Evolutionary conservation across 148 eudicot genomes (phyloP), one percentile per base, ranked within the genome.

Genomic region (Oxyria digyna): DNA sequence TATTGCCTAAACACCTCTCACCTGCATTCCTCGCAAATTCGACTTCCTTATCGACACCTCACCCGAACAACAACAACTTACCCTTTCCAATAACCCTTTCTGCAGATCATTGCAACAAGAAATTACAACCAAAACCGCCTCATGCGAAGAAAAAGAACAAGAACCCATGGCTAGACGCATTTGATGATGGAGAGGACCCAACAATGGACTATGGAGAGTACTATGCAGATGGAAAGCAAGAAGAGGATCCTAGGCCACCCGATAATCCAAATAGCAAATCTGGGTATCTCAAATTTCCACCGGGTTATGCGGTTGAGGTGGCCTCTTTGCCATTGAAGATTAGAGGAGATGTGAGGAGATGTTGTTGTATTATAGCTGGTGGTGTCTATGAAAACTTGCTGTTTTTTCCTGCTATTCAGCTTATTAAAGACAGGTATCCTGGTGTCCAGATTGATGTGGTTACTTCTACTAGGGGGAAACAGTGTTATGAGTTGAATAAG

Each of bases 331-430:
- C 82, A 31, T 65, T 75, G 78, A 91, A 87, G 71, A 77, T 91
- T 23, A 84, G 97, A 68, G 96, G 96, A 17, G 97, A 91, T 81
- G 96, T 91, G 32, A 68, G 97, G 75, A 82, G 97, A 54, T 91
- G 97, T 31, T 89, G 96, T 45, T 87, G 93, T 63, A 78, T 91
- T 33, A 21, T 91, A 37, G 81, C 93, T 4, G 97, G 97, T 17
- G 97, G 97, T 17, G 97, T 91, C 40, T 91, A 91, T 69, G 97
- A 91, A 65, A 91, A 91, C 45, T 72, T 91, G 83, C 81, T 89
- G 62, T 91, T 89, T 69, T 91, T 91, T 45, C 97, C 97, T 4
- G 80, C 76, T 0, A 91, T 91, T 78, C 96, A 91, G 81, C 62
- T 89, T 78, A 81, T 91, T 8, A 91, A 87, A 72, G 93, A 89